Evolutionary conservation across 495 filamentous ascomycete species (phyloP).

Genomic region (Lindgomyces ingoldianus): DNA sequence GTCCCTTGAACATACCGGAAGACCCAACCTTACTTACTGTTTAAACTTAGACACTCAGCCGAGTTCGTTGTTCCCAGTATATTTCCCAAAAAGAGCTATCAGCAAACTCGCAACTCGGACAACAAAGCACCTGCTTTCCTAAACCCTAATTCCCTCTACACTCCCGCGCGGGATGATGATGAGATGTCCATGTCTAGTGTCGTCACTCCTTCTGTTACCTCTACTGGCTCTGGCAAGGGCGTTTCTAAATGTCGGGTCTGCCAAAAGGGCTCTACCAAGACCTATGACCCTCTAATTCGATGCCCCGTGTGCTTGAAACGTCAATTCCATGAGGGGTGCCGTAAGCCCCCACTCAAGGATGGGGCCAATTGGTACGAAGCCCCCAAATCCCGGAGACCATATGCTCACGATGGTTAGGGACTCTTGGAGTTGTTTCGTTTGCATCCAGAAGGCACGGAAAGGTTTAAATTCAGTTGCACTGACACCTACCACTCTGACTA

Average conservation of each 20-base stretch:
- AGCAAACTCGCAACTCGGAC: background rate
- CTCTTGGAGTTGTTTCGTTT: background rate
- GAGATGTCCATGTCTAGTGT: slow-evolving; percentile 4
- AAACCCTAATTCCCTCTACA: background rate
- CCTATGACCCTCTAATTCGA: background rate
- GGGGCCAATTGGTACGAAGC: background rate
- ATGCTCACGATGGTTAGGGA: too few species aligned
- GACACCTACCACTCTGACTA: background rate
- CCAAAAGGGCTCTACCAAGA: background rate
- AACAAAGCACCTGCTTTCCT: background rate
- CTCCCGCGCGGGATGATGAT: slow-evolving; percentile 1
- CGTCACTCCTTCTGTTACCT: slow-evolving; percentile 5
- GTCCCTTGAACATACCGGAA: too few species aligned
- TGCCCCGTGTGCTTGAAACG: slow-evolving; percentile 3
- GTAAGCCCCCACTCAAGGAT: background rate
- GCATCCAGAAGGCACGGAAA: background rate
- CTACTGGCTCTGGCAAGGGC: background rate
- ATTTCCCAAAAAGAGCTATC: background rate
- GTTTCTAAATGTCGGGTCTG: background rate
- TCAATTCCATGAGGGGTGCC: slow-evolving; percentile 11
- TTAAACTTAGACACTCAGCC: too few species aligned
- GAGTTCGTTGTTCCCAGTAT: background rate
- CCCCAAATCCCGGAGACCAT: too few species aligned
- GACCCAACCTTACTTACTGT: too few species aligned
- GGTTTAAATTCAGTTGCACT: background rate